Evolutionary conservation across 2,329 filamentous ascomycete species (phyloP).

Genomic region (Parastagonospora nodorum): DNA sequence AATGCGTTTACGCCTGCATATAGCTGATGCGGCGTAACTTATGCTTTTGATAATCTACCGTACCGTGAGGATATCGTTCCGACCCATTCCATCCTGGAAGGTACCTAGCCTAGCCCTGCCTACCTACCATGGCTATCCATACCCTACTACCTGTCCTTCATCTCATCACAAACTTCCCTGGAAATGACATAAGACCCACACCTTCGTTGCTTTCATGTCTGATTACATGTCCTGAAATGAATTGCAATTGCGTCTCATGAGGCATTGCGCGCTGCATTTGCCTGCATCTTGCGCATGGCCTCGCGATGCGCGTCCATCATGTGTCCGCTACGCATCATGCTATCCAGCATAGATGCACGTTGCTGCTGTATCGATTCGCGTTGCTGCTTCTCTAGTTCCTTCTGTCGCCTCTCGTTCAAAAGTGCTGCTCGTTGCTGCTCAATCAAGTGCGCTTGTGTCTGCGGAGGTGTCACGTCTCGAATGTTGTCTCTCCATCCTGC

Average conservation of each 20-base stretch:
- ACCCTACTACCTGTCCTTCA: neutral
- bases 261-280: constrained; percentile 53
- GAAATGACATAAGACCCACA: too few species aligned
- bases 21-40: too few species aligned
- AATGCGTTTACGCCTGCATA: too few species aligned
- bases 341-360: constrained; percentile 69
- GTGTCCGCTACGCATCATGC: constrained; percentile 75
- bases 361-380: constrained; percentile 63
- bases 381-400: constrained; percentile 63
- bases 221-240: neutral
- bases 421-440: constrained; percentile 51
- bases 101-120: neutral
- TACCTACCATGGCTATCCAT: neutral
- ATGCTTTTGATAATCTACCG: too few species aligned
- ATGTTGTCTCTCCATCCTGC: constrained; percentile 44
- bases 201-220: neutral
- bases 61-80: too few species aligned
- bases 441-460: constrained; percentile 28
- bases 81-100: too few species aligned
- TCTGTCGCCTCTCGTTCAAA: constrained; percentile 67
- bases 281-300: constrained; percentile 80
- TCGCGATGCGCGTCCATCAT: constrained; percentile 79
- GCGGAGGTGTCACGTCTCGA: constrained; percentile 26
- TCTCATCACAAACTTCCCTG: neutral
- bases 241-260: constrained; percentile 5